A percentile compares a stretch with the other conserved stretches of the same genome.
Conservation (phyloP, 257 asterid species). For the Apocynum venetum region DNA sequence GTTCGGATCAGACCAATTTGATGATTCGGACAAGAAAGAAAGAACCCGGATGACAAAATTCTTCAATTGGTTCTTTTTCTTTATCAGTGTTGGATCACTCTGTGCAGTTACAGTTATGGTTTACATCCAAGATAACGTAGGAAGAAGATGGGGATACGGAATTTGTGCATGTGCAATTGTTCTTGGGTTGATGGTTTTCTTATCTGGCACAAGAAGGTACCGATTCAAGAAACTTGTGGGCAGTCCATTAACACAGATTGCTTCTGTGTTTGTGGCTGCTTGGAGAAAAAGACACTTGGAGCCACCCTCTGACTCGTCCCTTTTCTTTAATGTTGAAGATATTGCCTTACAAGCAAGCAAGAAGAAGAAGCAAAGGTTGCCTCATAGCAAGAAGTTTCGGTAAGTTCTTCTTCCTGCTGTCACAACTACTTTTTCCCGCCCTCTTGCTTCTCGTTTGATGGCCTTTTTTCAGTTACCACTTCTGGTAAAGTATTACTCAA, state of each 20-base stretch:
- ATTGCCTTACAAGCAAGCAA: slow-evolving; percentile 21
- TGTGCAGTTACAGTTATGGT: slow-evolving; percentile 71
- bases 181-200: slow-evolving; percentile 43
- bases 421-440: no score
- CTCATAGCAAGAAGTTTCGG: slow-evolving; percentile 79
- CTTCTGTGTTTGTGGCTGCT: slow-evolving; percentile 63
- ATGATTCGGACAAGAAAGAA: slow-evolving; percentile 56
- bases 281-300: slow-evolving; percentile 50
- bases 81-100: slow-evolving; percentile 71
- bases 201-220: slow-evolving; percentile 58
- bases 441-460: not conserved
- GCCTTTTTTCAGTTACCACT: no score
- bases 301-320: slow-evolving; percentile 49
- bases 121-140: slow-evolving; percentile 73
- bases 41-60: slow-evolving; percentile 58
- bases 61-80: slow-evolving; percentile 91
- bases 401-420: slow-evolving; percentile 22
- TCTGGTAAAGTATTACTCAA: no score
- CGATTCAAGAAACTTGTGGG: slow-evolving; percentile 78
- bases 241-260: slow-evolving; percentile 74
- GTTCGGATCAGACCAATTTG: slow-evolving; percentile 83
- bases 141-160: slow-evolving; percentile 83
- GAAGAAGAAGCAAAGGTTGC: slow-evolving; percentile 52
- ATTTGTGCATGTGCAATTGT: slow-evolving; percentile 73
- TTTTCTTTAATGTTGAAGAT: slow-evolving; percentile 49